Evolutionary conservation across 2,329 filamentous ascomycete species (phyloP).

Genomic region (Xylaria arbuscula): DNA sequence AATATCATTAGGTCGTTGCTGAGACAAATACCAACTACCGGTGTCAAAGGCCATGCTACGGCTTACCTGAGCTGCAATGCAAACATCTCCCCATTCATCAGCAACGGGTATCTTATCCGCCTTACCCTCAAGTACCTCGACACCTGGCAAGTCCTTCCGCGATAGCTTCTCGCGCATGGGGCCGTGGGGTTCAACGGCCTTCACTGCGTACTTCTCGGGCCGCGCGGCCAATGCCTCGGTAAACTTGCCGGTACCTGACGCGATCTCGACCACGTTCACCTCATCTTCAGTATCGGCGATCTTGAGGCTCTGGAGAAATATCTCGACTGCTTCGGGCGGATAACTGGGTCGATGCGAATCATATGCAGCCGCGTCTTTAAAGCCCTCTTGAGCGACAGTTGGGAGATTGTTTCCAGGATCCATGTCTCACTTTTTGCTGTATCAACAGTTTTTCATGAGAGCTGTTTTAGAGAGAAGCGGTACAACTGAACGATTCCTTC

Average conservation of each 20-base stretch:
- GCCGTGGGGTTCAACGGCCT: constrained; percentile 72
- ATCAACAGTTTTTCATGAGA: neutral
- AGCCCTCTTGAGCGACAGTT: constrained; percentile 66
- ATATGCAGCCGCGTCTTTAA: constrained; percentile 72
- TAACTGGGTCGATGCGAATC: constrained; percentile 77
- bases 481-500: no score
- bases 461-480: neutral
- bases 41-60: neutral
- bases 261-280: constrained; percentile 70
- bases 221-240: constrained; percentile 70
- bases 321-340: constrained; percentile 65
- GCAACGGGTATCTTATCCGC: constrained; percentile 67
- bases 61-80: constrained; percentile 73
- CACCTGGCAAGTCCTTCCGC: constrained; percentile 66
- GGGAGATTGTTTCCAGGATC: constrained; percentile 42
- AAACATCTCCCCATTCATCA: constrained; percentile 70
- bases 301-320: constrained; percentile 66
- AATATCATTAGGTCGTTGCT: constrained; percentile 25
- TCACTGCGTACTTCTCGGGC: constrained; percentile 68
- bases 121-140: constrained; percentile 67
- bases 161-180: constrained; percentile 73
- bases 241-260: constrained; percentile 77
- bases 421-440: constrained; percentile 33
- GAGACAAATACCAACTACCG: neutral
- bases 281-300: constrained; percentile 59